Evolutionary conservation across 345 rosid genomes (phyloP).

Genomic region (Draba incana): DNA sequence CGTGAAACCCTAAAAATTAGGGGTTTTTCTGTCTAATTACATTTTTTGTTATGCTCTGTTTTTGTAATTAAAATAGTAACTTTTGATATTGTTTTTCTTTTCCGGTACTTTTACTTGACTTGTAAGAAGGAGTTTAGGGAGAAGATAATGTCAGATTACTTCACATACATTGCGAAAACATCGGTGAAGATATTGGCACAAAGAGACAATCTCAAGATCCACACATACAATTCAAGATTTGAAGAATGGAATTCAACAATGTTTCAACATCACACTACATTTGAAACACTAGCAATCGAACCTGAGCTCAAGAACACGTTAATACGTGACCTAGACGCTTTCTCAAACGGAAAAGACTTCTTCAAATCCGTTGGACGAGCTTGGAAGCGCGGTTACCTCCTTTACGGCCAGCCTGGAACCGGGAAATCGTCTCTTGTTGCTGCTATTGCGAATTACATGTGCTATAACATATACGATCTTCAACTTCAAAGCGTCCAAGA

Average conservation of each 20-base stretch:
- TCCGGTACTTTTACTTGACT: constrained; percentile 29
- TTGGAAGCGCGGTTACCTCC: constrained; percentile 40
- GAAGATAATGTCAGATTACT: constrained; percentile 31
- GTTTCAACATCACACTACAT: constrained; percentile 34
- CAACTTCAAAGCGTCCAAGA: constrained; percentile 30
- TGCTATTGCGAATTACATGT: constrained; percentile 37
- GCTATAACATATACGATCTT: constrained; percentile 35
- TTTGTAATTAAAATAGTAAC: background rate
- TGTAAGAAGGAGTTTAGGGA: constrained; percentile 34
- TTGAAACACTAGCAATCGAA: constrained; percentile 39
- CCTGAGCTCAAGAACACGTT: constrained; percentile 34
- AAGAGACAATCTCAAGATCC: constrained; percentile 17
- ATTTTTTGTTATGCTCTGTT: background rate
- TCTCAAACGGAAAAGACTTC: constrained; percentile 33
- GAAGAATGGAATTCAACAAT: constrained; percentile 14
- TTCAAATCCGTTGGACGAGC: constrained; percentile 32
- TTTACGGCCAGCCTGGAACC: constrained; percentile 35
- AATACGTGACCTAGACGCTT: constrained; percentile 34
- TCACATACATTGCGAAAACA: constrained; percentile 19
- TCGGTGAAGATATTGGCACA: constrained; percentile 12
- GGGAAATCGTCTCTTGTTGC: constrained; percentile 42
- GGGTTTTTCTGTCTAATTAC: background rate
- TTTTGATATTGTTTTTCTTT: background rate
- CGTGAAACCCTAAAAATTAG: too few relatives aligned
- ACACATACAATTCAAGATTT: background rate